Conservation (phyloP, 2,329 filamentous ascomycete genomes). For the Exophiala dermatitidis region DNA sequence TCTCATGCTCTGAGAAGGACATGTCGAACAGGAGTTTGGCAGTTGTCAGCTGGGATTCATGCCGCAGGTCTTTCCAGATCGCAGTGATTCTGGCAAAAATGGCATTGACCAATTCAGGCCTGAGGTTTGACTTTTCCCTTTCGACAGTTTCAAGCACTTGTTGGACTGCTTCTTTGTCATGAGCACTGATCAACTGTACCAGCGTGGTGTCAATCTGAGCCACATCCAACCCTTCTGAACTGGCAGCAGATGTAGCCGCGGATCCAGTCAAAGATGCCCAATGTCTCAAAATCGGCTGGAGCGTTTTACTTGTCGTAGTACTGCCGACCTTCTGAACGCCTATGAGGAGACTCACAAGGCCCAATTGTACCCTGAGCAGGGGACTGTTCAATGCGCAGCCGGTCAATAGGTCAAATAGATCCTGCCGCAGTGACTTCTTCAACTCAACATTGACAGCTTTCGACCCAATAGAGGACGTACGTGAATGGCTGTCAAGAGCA, state of each 20-base stretch:
- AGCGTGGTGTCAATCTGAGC: conserved; percentile 48
- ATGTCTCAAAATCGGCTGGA: conserved; percentile 66
- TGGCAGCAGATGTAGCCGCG: conserved; percentile 47
- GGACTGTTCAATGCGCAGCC: conserved; percentile 66
- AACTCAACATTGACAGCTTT: conserved; percentile 43
- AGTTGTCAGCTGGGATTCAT: conserved; percentile 33
- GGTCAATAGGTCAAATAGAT: conserved; percentile 64
- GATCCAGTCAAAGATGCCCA: conserved; percentile 56
- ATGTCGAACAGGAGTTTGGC: conserved; percentile 39
- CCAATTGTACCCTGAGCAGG: conserved; percentile 59
- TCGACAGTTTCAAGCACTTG: conserved; percentile 47
- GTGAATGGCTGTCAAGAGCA: conserved; percentile 48
- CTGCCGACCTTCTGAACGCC: conserved; percentile 64
- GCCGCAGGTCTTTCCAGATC: conserved; percentile 55
- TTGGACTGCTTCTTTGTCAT: conserved; percentile 52
- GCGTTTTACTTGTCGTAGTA: conserved; percentile 62
- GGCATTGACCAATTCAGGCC: conserved; percentile 53
- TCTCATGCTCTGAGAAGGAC: conserved; percentile 31
- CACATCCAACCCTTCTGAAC: conserved; percentile 43
- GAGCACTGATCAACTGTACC: conserved; percentile 47
- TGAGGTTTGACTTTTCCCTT: conserved; percentile 34
- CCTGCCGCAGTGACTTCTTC: conserved; percentile 56
- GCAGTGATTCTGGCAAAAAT: conserved; percentile 62
- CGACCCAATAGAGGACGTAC: conserved; percentile 33
- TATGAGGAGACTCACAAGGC: conserved; percentile 65